These are phyloP conservation scores for Physcomitrium patens DNA, from an alignment of 225 moss, liverwort and hornwort species.

Conservation along the genomic window DNA sequence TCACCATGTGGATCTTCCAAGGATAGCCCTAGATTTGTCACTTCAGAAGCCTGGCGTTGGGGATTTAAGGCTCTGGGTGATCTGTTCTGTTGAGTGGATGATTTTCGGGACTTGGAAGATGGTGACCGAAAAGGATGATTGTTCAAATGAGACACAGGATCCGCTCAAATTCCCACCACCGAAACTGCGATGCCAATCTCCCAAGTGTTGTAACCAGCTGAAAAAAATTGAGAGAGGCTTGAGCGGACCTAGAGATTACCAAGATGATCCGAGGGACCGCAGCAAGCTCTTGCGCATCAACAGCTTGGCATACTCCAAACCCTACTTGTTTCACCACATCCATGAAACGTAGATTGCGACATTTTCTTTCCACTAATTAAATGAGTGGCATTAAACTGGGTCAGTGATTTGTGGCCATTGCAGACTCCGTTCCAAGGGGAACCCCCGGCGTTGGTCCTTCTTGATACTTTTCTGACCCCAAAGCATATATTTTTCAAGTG, in stretches of 20 bases:
- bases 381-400: neutral
- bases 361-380: neutral
- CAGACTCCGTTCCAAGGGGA: conserved; percentile 35
- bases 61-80: neutral
- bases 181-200: conserved; percentile 27
- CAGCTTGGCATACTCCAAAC: conserved; percentile 34
- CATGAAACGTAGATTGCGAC: neutral
- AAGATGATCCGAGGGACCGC: conserved; percentile 25
- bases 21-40: neutral
- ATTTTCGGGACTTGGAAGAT: conserved; percentile 10
- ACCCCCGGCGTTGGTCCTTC: conserved; percentile 26
- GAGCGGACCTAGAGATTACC: conserved; percentile 28
- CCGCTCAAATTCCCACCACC: conserved; percentile 29
- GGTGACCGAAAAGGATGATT: conserved; percentile 20
- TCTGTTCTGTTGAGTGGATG: neutral
- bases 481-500: conserved; percentile 34
- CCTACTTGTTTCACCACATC: neutral
- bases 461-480: conserved; percentile 41
- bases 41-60: neutral
- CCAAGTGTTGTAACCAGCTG: conserved; percentile 34
- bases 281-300: conserved; percentile 43
- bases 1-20: neutral
- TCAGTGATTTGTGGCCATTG: neutral
- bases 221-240: conserved; percentile 20
- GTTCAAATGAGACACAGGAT: conserved; percentile 28